Percentiles rank a stretch among this genome's conserved stretches.
Conservation (phyloP, 169 alveolate species). For the Cryptosporidium tyzzeri region DNA sequence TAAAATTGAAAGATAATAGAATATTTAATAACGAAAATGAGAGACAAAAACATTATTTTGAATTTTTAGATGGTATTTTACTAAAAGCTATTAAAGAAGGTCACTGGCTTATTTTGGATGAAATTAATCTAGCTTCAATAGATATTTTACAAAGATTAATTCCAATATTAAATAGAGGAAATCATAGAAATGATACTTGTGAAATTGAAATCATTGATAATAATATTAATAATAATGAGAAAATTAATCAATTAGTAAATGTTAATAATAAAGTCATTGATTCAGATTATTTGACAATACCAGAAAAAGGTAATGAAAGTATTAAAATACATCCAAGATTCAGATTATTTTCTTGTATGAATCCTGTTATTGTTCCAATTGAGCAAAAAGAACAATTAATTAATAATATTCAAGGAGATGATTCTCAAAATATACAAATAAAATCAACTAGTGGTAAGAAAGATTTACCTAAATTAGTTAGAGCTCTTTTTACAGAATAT, state of each 20-base stretch:
- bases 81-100: slow-evolving; percentile 97
- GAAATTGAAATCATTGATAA: slow-evolving; percentile 37
- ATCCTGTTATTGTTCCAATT: slow-evolving; percentile 93
- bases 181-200: background rate
- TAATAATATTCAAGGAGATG: slow-evolving; percentile 77
- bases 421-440: slow-evolving; percentile 87
- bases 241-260: background rate
- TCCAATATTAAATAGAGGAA: slow-evolving; percentile 84
- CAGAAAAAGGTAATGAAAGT: slow-evolving; percentile 87
- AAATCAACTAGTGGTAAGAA: slow-evolving; percentile 95
- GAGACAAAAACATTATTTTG: slow-evolving; percentile 77
- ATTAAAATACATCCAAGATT: slow-evolving; percentile 93
- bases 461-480: slow-evolving; percentile 93
- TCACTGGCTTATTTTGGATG: slow-evolving; percentile 99
- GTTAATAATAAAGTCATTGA: background rate
- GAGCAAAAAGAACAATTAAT: slow-evolving; percentile 63
- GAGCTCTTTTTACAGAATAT: slow-evolving; percentile 94
- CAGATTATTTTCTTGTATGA: slow-evolving; percentile 98
- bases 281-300: slow-evolving; percentile 78
- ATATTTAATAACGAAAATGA: slow-evolving; percentile 4
- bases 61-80: slow-evolving; percentile 96
- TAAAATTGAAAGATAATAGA: slow-evolving; percentile 14
- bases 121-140: slow-evolving; percentile 97
- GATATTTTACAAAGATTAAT: slow-evolving; percentile 94
- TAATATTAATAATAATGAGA: background rate